These are phyloP conservation scores for Trichomonascaceae sp. DNA, from an alignment of 1,139 yeast species.

Conservation along the genomic window DNA sequence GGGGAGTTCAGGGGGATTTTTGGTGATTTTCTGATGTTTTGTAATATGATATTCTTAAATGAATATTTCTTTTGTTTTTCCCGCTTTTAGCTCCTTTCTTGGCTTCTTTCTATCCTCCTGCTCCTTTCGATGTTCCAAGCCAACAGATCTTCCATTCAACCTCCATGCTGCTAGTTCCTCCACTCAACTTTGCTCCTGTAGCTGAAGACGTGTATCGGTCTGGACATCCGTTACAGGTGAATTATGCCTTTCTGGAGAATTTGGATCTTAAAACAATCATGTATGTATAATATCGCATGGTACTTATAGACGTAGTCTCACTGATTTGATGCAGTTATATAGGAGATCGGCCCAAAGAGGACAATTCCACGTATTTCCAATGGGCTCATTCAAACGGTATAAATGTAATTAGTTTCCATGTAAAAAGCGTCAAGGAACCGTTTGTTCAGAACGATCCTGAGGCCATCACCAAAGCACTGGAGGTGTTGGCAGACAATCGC, in stretches of 20 bases:
- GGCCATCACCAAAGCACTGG: slow-evolving; percentile 56
- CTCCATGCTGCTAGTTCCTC: slow-evolving; percentile 53
- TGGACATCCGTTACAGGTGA: slow-evolving; percentile 88
- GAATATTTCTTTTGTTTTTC: not conserved
- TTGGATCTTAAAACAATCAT: slow-evolving; percentile 71
- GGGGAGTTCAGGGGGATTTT: not conserved
- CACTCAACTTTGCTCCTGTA: slow-evolving; percentile 81
- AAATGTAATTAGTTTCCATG: slow-evolving; percentile 52
- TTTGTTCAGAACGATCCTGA: slow-evolving; percentile 53
- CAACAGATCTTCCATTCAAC: not conserved
- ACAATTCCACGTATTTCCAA: slow-evolving; percentile 52
- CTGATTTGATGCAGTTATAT: slow-evolving; percentile 31
- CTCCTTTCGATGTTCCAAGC: not conserved
- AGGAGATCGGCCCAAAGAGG: slow-evolving; percentile 60
- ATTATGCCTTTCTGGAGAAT: slow-evolving; percentile 69
- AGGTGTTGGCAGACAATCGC: slow-evolving; percentile 56
- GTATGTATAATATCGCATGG: slow-evolving; percentile 31
- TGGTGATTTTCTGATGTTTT: not conserved
- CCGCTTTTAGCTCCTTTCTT: not conserved
- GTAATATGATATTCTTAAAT: no score
- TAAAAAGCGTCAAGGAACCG: slow-evolving; percentile 73
- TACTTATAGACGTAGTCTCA: not conserved
- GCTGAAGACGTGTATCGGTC: slow-evolving; percentile 84
- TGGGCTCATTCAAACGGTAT: slow-evolving; percentile 59
- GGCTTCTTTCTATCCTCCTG: not conserved